These are phyloP conservation scores for Cardamine chenopodiifolia DNA, from an alignment of 345 rosid species.

Conservation along the genomic window DNA sequence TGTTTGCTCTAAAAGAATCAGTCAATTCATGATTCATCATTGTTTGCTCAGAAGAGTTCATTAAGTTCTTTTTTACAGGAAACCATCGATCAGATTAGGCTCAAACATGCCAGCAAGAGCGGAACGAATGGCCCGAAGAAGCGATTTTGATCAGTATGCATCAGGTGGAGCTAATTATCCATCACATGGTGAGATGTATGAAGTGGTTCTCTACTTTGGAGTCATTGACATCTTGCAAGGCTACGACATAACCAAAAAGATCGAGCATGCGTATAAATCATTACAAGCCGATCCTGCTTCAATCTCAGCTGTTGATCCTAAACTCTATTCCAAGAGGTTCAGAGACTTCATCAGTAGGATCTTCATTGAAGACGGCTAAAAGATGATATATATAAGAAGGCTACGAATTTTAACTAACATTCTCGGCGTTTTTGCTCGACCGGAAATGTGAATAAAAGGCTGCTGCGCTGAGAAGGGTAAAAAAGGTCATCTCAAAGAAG, in stretches of 20 bases:
- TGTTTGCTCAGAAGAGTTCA: no score
- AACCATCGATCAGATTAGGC: conserved; percentile 81
- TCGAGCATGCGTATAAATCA: conserved; percentile 97
- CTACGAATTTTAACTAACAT: conserved; percentile 20
- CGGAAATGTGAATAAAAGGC: conserved; percentile 6
- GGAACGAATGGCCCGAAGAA: conserved; percentile 70
- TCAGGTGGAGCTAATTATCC: conserved; percentile 59
- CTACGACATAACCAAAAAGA: conserved; percentile 82
- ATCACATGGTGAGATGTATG: conserved; percentile 59
- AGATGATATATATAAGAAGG: neutral
- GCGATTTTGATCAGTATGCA: conserved; percentile 84
- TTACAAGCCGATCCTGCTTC: conserved; percentile 83
- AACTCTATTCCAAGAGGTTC: conserved; percentile 88
- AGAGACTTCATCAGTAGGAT: conserved; percentile 84
- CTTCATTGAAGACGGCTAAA: conserved; percentile 83
- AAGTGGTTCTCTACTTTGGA: conserved; percentile 94
- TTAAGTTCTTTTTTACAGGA: conserved; percentile 50
- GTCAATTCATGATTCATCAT: neutral
- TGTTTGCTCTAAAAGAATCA: conserved; percentile 26
- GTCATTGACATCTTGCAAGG: conserved; percentile 93
- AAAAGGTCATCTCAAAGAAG: neutral
- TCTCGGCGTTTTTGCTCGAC: conserved; percentile 12
- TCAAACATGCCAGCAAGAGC: conserved; percentile 99
- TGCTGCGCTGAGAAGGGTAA: conserved; percentile 7
- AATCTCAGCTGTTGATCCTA: conserved; percentile 96